Conservation (phyloP, 306 rosid species). For the Vigna angularis region DNA sequence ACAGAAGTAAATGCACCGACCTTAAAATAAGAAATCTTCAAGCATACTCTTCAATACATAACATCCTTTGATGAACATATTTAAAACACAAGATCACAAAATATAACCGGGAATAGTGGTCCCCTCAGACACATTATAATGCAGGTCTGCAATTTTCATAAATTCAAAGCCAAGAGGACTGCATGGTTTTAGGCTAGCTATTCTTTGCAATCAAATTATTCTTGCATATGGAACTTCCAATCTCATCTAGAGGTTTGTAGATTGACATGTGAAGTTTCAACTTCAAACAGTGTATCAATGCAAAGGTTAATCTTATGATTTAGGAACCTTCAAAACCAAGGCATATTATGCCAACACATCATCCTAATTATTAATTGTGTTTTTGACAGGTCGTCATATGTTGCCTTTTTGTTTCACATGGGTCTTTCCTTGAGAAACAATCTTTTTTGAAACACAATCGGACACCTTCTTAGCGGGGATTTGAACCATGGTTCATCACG, state of each 20-base stretch:
- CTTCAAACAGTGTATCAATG: slow-evolving; percentile 31
- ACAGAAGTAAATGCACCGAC: not conserved
- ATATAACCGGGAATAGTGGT: slow-evolving; percentile 14
- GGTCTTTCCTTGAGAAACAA: not conserved
- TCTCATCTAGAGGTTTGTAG: slow-evolving; percentile 1
- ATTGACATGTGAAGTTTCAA: slow-evolving; percentile 1
- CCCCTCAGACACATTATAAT: slow-evolving; percentile 4
- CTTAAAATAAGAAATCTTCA: slow-evolving; percentile 34
- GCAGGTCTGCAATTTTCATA: not conserved
- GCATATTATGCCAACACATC: slow-evolving; percentile 27
- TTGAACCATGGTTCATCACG: not conserved
- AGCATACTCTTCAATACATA: not conserved
- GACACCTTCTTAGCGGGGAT: not conserved
- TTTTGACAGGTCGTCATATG: not conserved
- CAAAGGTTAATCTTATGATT: slow-evolving; percentile 14
- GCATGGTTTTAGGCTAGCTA: slow-evolving; percentile 2
- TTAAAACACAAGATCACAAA: slow-evolving; percentile 12
- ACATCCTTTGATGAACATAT: not conserved
- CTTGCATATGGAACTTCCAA: slow-evolving; percentile 1
- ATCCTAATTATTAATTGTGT: slow-evolving; percentile 10
- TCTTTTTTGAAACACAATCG: not conserved
- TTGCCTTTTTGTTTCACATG: too few species aligned
- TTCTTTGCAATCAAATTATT: not conserved
- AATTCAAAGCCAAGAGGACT: not conserved
- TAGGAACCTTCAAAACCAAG: slow-evolving; percentile 36